phyloP scores from a whole-genome alignment of 257 asterid species.

The Echites panduratus region DNA sequence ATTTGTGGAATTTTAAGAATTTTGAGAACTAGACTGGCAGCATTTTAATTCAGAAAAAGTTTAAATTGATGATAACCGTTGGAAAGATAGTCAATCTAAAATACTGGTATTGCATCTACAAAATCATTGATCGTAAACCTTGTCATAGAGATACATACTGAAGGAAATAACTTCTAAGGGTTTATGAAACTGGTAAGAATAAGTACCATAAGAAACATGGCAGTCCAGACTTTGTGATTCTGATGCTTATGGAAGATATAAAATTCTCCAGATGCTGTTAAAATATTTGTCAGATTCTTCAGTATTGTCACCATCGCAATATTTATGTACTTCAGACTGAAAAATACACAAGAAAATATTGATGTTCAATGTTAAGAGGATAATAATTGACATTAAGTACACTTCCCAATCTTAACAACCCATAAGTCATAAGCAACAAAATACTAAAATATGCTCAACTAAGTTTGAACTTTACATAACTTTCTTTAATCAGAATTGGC shows the following conservation, averaged over 20 bases:
- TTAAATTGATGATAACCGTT: neutral
- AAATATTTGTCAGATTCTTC: conserved; percentile 50
- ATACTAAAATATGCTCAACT: neutral
- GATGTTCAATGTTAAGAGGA: conserved; percentile 9
- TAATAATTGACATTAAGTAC: neutral
- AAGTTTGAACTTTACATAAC: neutral
- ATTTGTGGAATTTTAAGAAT: neutral
- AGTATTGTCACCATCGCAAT: conserved; percentile 54
- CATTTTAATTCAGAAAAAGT: neutral
- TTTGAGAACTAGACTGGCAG: neutral
- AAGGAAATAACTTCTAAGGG: neutral
- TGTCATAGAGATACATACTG: neutral
- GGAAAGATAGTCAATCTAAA: neutral
- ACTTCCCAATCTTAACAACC: neutral
- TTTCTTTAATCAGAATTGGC: neutral
- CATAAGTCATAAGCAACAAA: neutral
- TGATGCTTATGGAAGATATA: conserved; percentile 47
- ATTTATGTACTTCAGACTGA: conserved; percentile 48
- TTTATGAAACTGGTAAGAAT: conserved; percentile 2
- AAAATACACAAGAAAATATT: conserved; percentile 25
- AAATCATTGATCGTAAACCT: neutral
- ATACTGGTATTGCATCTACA: neutral
- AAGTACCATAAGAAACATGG: conserved; percentile 48
- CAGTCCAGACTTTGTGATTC: conserved; percentile 48
- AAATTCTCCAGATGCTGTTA: conserved; percentile 43